These are phyloP conservation scores for Leccinum pachyderme DNA, from an alignment of 1,284 basidiomycete genomes.

Conservation along the genomic window DNA sequence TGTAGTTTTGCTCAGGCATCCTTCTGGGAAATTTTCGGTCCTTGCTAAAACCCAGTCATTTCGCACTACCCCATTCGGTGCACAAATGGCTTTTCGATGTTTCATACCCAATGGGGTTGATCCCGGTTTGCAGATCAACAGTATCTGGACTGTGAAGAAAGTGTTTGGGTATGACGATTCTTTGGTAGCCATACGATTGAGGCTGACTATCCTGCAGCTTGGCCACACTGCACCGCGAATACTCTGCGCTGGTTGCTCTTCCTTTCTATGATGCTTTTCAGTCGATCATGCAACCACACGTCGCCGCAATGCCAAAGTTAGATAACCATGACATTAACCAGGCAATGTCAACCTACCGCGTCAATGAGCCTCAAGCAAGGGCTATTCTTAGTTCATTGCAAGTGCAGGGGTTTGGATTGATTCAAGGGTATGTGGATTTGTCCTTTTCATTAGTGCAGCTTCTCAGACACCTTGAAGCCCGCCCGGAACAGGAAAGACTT, in stretches of 20 bases:
- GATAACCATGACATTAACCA: constrained; percentile 56
- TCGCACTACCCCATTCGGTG: constrained; percentile 49
- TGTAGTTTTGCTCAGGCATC: constrained; percentile 67
- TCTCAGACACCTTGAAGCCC: constrained; percentile 47
- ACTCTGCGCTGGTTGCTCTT: constrained; percentile 80
- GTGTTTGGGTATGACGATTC: constrained; percentile 68
- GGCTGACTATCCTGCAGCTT: constrained; percentile 51
- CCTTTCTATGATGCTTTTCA: constrained; percentile 79
- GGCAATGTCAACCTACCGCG: constrained; percentile 69
- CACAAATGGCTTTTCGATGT: constrained; percentile 52
- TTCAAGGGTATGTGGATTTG: constrained; percentile 79
- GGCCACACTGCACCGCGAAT: constrained; percentile 91
- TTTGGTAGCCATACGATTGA: background rate
- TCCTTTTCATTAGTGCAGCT: constrained; percentile 1
- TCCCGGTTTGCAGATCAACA: constrained; percentile 59
- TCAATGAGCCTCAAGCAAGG: constrained; percentile 94
- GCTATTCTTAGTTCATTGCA: constrained; percentile 82
- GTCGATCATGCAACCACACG: constrained; percentile 67
- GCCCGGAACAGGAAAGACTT: constrained; percentile 98
- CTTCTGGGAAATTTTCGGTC: constrained; percentile 46
- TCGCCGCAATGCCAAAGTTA: constrained; percentile 50
- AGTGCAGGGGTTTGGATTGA: constrained; percentile 83
- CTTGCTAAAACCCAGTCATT: constrained; percentile 84
- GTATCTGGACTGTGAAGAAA: constrained; percentile 77
- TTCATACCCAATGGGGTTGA: constrained; percentile 43